Conservation (phyloP, 2,329 filamentous ascomycete species). For the Curvularia verruculosa region DNA sequence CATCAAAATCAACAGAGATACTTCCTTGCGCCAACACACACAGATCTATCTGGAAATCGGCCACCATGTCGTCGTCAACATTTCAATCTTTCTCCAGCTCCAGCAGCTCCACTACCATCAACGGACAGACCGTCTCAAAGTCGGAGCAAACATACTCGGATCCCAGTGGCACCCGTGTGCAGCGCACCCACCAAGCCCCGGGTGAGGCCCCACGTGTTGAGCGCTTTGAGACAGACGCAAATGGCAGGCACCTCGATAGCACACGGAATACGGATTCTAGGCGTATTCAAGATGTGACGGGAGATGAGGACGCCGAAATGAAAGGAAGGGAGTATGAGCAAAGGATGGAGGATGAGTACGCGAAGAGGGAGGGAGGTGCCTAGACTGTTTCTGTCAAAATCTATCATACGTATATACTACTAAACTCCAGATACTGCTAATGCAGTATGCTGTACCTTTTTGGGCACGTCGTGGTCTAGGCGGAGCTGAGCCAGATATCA, state of each 20-base stretch:
- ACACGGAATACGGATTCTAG: conserved; percentile 7
- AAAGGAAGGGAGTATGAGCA: conserved; percentile 50
- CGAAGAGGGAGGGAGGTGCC: conserved; percentile 53
- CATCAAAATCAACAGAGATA: not conserved
- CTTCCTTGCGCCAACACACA: not conserved
- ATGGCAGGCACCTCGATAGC: conserved; percentile 27
- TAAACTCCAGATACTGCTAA: too few species aligned
- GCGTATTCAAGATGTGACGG: conserved; percentile 44
- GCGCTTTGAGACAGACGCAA: conserved; percentile 30
- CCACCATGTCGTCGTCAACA: conserved; percentile 27
- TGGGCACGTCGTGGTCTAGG: too few species aligned
- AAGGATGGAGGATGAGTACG: conserved; percentile 53
- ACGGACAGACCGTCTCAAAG: conserved; percentile 38
- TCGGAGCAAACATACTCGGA: conserved; percentile 34
- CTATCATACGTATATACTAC: too few species aligned
- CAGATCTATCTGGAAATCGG: conserved; percentile 5
- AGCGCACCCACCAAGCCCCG: conserved; percentile 35
- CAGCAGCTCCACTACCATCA: conserved; percentile 32
- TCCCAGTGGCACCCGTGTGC: conserved; percentile 37
- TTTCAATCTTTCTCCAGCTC: conserved; percentile 38
- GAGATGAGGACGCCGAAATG: conserved; percentile 39
- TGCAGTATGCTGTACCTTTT: too few species aligned
- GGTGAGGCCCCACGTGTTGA: conserved; percentile 36
- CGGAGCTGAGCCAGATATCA: too few species aligned
- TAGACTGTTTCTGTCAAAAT: conserved; percentile 17